Base-by-base conservation (phyloP, 345 rosid genomes). In the Crucihimalaya himalaica region DNA sequence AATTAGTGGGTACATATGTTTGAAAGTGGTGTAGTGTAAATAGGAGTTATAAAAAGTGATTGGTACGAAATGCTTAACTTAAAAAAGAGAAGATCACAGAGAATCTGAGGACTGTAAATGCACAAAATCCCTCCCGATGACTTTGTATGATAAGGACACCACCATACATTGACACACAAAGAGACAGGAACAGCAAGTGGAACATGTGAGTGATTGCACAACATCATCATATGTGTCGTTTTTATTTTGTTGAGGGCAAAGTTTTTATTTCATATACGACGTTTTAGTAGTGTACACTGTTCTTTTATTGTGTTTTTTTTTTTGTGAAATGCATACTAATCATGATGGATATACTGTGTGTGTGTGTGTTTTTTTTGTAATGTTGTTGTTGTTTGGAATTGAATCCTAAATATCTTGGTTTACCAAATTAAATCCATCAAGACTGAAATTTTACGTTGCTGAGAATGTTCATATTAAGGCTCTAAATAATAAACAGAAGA, bases 21-120 rank as follows among this genome's bases (percentile, higher is more conserved):
- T 47, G 72, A 74, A 74, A 74, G 60, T 34, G 31, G 59, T 74
- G 58, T 42, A 64, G 50, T 56, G 78, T 46, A 66, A 66, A 64
- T 73, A 64, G 58, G 59, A 65, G 71, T 64, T 58, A 29, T 0
- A 23, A 66, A 74, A 74, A 66, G 78, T 74, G 67, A 66, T 57
- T 74, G 78, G 66, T 74, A 66, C 72, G 61, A 74, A 66, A 74
- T 66, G 78, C 58, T 73, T 66, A 74, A 67, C 62, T 67, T 59
- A 28, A 50, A 74, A 58, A 74, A 59, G 71, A 66, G 68, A 74
- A 45, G 78, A 74, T 74, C 68, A 74, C 53, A 50, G 73, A 74
- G 78, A 74, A 74, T 74, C 78, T 74, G 72, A 74, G 58, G 68
- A 75, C 68, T 75, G 79, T 75, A 75, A 60, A 23, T 40, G 56